phyloP scores from a whole-genome alignment of 306 rosid genomes.

The Hylodesmum podocarpum region DNA sequence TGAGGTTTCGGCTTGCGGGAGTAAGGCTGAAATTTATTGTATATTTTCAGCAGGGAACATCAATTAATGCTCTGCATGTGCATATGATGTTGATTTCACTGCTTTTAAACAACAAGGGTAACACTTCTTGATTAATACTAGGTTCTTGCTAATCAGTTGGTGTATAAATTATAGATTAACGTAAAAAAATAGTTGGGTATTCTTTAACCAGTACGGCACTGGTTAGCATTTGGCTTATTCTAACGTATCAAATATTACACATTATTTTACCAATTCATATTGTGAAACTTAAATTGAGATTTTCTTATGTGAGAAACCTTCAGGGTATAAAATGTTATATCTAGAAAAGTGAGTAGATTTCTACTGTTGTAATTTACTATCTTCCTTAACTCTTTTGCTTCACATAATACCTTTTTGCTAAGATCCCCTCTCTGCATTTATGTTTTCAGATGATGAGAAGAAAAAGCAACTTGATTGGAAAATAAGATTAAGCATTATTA shows the following conservation, averaged over 20 bases:
- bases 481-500: slow-evolving; percentile 32
- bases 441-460: slow-evolving; percentile 29
- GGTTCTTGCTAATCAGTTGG: too few species aligned
- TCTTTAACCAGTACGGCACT: too few species aligned
- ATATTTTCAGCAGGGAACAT: too few species aligned
- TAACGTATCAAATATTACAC: too few species aligned
- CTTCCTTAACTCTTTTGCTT: not conserved
- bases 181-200: too few species aligned
- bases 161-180: too few species aligned
- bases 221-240: too few species aligned
- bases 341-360: not conserved
- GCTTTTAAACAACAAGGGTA: not conserved
- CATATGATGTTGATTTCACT: not conserved
- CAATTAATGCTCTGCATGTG: too few species aligned
- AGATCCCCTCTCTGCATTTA: not conserved
- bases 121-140: not conserved
- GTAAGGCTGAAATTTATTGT: not conserved
- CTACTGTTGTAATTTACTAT: not conserved
- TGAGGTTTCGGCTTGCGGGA: not conserved
- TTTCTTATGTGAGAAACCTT: not conserved
- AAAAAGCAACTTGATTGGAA: slow-evolving; percentile 36
- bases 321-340: not conserved
- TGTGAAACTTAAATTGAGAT: not conserved
- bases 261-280: too few species aligned
- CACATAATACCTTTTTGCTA: not conserved